A percentile compares a stretch with the other conserved stretches of the same genome.
Evolutionary conservation across 306 rosid genomes (phyloP).

Genomic region (Quercus aquifolioides): DNA sequence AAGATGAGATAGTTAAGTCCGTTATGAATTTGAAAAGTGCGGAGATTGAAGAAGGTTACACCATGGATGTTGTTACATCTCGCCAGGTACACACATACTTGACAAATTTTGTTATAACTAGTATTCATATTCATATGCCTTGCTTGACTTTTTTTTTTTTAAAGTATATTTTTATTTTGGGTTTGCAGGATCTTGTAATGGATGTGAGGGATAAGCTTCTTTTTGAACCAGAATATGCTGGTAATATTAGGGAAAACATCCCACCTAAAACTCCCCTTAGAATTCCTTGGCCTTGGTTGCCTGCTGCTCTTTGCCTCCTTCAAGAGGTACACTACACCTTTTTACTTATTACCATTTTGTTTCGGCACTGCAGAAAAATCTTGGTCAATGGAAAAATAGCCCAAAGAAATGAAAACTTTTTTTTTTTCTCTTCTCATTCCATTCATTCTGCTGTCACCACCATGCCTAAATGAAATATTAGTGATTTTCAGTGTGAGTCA

Average conservation of each 20-base stretch:
- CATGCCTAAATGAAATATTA: too few species aligned
- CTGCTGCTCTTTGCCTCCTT: conserved; percentile 91
- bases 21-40: conserved; percentile 77
- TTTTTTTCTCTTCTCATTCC: too few species aligned
- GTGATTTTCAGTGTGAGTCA: too few species aligned
- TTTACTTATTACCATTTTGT: too few species aligned
- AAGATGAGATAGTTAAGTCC: conserved; percentile 94
- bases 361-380: too few species aligned
- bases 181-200: conserved; percentile 73
- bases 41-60: conserved; percentile 92
- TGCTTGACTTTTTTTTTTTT: conserved; percentile 13
- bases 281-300: conserved; percentile 90
- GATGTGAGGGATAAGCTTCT: conserved; percentile 98
- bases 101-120: background rate
- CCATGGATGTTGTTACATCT: conserved; percentile 61
- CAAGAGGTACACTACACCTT: conserved; percentile 61
- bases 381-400: too few species aligned
- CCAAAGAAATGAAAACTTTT: too few species aligned
- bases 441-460: too few species aligned
- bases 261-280: conserved; percentile 79
- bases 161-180: background rate
- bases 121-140: background rate
- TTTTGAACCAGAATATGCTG: conserved; percentile 93
- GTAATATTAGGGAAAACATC: conserved; percentile 70
- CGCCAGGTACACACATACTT: conserved; percentile 58